Evolutionary conservation across 140 eudicot species (phyloP), one percentile per base, ranked within the genome.

Genomic region (Ambrosia hybrid): DNA sequence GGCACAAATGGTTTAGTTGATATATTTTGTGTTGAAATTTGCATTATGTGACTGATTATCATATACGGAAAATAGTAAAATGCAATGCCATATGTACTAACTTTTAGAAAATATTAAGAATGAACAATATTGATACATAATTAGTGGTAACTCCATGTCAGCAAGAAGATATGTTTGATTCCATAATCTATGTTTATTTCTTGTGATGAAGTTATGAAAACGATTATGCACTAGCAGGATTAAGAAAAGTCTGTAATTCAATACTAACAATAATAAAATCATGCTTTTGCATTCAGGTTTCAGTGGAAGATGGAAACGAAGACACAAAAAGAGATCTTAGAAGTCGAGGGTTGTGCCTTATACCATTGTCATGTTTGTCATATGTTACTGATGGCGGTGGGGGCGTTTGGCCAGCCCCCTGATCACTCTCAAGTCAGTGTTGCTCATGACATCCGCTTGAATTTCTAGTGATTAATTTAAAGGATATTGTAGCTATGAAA

Each of bases 341-440:
- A 73, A 90, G 89, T 68, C 87, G 96, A 82, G 98, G 98, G 57
- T 82, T 93, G 56, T 93, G 98, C 67, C 82, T 93, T n/a, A 90
- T 93, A 71, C 98, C 98, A 1, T 57, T 89, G 73, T 74, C 97
- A 14, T 93, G 98, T 77, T 78, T 92, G 75, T 83, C 96, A 48
- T 92, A 90, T 56, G 82, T 93, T 60, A 73, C 96, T 7, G 98
- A 83, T 21, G 84, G 81, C 43, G 87, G 90, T 57, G 98, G 96
- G 41, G 86, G 85, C 5, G 80, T 93, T 75, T 93, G 98, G 98
- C 85, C 91, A 5, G 85, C 86, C 15, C 82, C 79, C 75, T 76
- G 56, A 82, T 83, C 79, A 51, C 76, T 33, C 77, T 16, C 65
- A 72, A 58, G 51, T 63, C 65, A 64, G 78, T 12, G 56, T 67